Evolutionary conservation across 495 filamentous ascomycete species (phyloP).

Genomic region (Antarctomyces pellizariae): DNA sequence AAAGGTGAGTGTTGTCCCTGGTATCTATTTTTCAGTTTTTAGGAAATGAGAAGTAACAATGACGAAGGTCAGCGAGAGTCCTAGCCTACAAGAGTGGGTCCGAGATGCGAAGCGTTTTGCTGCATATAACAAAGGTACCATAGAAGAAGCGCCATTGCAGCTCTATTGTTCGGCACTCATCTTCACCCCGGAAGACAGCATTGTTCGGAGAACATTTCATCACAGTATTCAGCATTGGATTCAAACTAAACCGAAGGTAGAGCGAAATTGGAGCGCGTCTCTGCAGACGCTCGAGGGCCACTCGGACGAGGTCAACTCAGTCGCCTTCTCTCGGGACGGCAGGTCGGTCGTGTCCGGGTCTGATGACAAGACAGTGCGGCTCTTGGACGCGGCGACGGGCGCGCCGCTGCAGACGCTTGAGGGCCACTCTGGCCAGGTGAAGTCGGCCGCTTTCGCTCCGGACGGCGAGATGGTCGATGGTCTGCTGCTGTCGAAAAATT

Average conservation of each 20-base stretch:
- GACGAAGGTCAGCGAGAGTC: background rate
- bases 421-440: constrained; percentile 4
- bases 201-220: constrained; percentile 3
- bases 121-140: constrained; percentile 7
- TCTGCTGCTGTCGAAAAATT: too few relatives aligned
- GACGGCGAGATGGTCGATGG: constrained; percentile 2
- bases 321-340: constrained; percentile 15
- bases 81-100: constrained; percentile 9
- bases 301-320: constrained; percentile 5
- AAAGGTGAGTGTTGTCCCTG: too few relatives aligned
- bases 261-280: constrained; percentile 2
- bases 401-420: constrained; percentile 2
- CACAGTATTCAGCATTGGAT: constrained; percentile 1
- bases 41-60: too few relatives aligned
- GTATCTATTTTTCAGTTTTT: too few relatives aligned
- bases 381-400: constrained; percentile 14
- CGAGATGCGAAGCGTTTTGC: constrained; percentile 17
- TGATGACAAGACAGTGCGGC: constrained; percentile 13
- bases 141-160: constrained; percentile 14
- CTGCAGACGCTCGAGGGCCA: constrained; percentile 12
- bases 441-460: constrained; percentile 1
- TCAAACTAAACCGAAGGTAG: constrained; percentile 1
- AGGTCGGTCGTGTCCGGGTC: constrained; percentile 14
- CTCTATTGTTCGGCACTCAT: constrained; percentile 14
- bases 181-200: constrained; percentile 15